Conservation (phyloP, 2,329 filamentous ascomycete genomes). For the Leptographium wingfieldii region DNA sequence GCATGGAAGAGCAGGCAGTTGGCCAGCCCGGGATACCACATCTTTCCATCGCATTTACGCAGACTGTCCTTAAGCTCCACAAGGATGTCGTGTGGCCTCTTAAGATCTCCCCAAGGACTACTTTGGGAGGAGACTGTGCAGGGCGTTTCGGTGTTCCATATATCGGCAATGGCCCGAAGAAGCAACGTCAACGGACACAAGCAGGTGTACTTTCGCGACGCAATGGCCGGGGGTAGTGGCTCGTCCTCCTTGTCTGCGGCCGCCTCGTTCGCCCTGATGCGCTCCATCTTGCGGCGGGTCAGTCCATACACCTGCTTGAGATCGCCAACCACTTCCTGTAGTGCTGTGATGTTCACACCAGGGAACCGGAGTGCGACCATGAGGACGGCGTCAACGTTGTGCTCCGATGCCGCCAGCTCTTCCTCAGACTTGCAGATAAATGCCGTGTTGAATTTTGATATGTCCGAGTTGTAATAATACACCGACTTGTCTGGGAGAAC, state of each 20-base stretch:
- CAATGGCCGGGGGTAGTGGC: background rate
- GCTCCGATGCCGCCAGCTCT: background rate
- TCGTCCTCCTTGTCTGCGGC: background rate
- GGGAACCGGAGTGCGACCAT: too few relatives aligned
- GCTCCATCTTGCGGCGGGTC: background rate
- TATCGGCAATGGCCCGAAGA: background rate
- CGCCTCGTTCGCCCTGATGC: background rate
- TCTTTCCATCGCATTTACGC: background rate
- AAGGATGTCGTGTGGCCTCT: background rate
- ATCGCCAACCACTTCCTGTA: background rate
- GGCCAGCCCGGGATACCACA: background rate
- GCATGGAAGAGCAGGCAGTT: background rate
- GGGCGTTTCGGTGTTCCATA: background rate
- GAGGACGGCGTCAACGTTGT: background rate
- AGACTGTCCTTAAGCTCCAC: background rate
- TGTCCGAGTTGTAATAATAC: background rate
- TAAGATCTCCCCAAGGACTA: background rate
- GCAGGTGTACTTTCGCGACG: background rate
- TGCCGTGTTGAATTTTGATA: background rate
- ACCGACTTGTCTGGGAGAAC: background rate
- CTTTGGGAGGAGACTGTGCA: background rate
- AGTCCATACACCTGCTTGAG: background rate
- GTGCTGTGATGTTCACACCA: background rate
- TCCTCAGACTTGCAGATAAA: background rate
- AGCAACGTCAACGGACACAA: background rate